A percentile compares a stretch with the other conserved stretches of the same genome.
phyloP scores from a whole-genome alignment of 176 grass and related monocot genomes.

The Paspalum notatum region DNA sequence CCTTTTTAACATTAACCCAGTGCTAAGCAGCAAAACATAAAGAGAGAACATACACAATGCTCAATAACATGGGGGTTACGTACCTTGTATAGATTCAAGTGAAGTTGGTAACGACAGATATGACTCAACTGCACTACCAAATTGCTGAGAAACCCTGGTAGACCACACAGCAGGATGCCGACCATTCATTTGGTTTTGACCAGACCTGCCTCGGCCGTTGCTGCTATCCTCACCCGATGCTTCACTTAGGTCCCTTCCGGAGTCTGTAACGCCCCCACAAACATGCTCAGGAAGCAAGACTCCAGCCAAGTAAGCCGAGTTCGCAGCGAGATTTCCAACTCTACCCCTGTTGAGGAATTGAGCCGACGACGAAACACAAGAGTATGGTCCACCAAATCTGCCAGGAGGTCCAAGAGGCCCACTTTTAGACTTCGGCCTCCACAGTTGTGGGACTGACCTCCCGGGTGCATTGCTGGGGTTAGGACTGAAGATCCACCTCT shows the following conservation, averaged over 20 bases:
- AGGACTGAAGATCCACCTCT: constrained; percentile 90
- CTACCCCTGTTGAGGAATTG: constrained; percentile 47
- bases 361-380: constrained; percentile 46
- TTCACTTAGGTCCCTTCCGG: constrained; percentile 17
- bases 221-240: constrained; percentile 23
- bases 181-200: background rate
- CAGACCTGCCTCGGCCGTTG: constrained; percentile 22
- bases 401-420: constrained; percentile 69
- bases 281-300: constrained; percentile 61
- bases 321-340: constrained; percentile 38
- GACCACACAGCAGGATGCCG: constrained; percentile 35
- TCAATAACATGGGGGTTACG: constrained; percentile 8
- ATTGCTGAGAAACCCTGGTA: constrained; percentile 39
- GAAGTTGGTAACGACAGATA: constrained; percentile 66
- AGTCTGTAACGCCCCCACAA: constrained; percentile 15
- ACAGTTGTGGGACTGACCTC: constrained; percentile 49
- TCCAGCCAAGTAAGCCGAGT: constrained; percentile 65
- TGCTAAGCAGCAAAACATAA: background rate
- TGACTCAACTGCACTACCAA: constrained; percentile 48
- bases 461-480: constrained; percentile 49
- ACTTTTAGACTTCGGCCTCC: constrained; percentile 76
- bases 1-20: background rate
- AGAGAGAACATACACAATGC: background rate
- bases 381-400: constrained; percentile 41
- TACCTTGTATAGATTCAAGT: constrained; percentile 58